Base-by-base conservation (phyloP, 805 yeast genomes). In the Scheffersomyces coipomensis region DNA sequence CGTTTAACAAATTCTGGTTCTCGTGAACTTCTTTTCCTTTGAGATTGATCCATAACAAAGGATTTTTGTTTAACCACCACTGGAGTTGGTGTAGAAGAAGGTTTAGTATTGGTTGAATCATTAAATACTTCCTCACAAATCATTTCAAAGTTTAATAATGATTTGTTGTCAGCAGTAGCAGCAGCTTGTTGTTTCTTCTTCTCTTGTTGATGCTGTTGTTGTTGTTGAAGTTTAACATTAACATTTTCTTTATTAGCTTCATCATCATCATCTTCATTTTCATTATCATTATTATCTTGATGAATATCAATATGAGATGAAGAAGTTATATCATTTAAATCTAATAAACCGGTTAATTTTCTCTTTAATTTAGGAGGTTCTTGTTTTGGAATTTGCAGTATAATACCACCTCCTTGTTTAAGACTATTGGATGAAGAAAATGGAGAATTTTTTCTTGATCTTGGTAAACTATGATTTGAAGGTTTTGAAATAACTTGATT, bases 61-160 rank as follows among this genome's bases (percentile, higher is more conserved):
- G n/a, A 9, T 4, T 5, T 5, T 13, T 5, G 4, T 9, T 12
- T 12, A 9, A 12, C n/a, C 11, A 24, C n/a, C n/a, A 36, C 16
- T 22, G 29, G 35, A 8, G 31, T 19, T 9, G 24, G 26, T 11
- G 36, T 27, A 7, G 19, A n/a, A 2, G 21, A 23, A 27, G 34
- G 37, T 18, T 40, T 34, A 16, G 34, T 35, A 16, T 39, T 31
- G 18, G 43, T 46, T 13, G 49, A 55, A 13, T 58, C 58, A 16
- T 52, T 55, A 42, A 65, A 63, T 33, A 56, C 50, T 38, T 62
- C 64, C 35, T 57, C 68, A 40, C 66, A 60, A 24, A 64, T 56
- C 35, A 44, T 34, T 37, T 56, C 58, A 44, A 66, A 66, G 39
- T 61, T 60, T 32, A 52, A 39, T 17, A 62, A 52, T 2, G 67